Evolutionary conservation across 2,329 filamentous ascomycete species (phyloP), one percentile per base, ranked within the genome.

Genomic region (Penicillium sp.): DNA sequence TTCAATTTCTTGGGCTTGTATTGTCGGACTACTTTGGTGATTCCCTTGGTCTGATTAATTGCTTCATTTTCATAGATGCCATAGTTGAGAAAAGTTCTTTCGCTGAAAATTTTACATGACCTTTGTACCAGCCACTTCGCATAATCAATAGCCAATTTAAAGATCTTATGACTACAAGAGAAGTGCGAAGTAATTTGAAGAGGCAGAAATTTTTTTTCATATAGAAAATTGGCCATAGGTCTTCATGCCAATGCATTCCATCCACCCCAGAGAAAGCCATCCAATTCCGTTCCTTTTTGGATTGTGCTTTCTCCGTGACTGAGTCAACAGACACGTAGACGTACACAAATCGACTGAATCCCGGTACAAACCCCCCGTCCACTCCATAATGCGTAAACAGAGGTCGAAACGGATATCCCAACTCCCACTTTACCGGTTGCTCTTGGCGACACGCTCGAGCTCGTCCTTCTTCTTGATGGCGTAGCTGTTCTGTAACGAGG

Each of bases 381-480:
- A 71, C 69, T 70, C 69, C 69, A 66, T 63, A 63, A 71, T 67
- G 65, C 66, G 65, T 67, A 67, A 70, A 69, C 70, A 63, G 59
- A 70, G 68, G 62, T 69, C 65, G 64, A 69, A 69, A 72, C 65
- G 69, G 65, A 71, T 65, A 73, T 69, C 62, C 66, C 64, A 69
- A 66, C 58, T 69, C 61, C 66, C 66, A 61, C 62, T 92, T 92
- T 97, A 99, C 88, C 94, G 90, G 88, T 99, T 99, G 86, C 86
- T 90, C 90, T 99, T 99, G 82, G 94, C 94, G 73, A 99, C 94
- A 94, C 94, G 94, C 89, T 99, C 94, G 83, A 99, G 82, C 89
- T 99, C 95, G 81, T 99, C 94, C 93, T 99, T 99, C 91, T 99
- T 99, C 91, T 99, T 99, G 88, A 99, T 99, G 74, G 95, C 94